Conservation (phyloP, 2,329 filamentous ascomycete genomes). For the Rhytidhysteron rufulum region DNA sequence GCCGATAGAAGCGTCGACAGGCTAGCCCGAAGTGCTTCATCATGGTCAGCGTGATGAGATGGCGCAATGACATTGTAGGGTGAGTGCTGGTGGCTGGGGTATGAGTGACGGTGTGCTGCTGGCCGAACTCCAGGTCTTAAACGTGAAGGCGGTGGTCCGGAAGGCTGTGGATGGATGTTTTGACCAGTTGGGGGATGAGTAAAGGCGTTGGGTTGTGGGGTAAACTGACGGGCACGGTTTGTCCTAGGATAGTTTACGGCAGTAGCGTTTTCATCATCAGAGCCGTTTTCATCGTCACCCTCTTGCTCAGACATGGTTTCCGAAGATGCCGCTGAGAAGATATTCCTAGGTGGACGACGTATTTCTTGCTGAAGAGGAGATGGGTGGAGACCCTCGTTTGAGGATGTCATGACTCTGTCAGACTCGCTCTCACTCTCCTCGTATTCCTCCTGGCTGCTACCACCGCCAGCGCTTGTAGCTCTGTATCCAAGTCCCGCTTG, state of each 20-base stretch:
- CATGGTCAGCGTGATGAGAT: conserved; percentile 79
- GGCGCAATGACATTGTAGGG: conserved; percentile 69
- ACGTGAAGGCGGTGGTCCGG: conserved; percentile 41
- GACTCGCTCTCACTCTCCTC: conserved; percentile 91
- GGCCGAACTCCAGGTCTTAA: conserved; percentile 25
- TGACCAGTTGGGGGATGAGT: conserved; percentile 69
- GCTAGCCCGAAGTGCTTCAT: conserved; percentile 86
- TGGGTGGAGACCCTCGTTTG: conserved; percentile 54
- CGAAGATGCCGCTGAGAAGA: conserved; percentile 31
- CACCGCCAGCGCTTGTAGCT: conserved; percentile 40
- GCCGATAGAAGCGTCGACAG: conserved; percentile 95
- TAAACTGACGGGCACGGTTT: conserved; percentile 58
- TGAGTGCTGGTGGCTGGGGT: conserved; percentile 44
- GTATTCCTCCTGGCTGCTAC: conserved; percentile 89
- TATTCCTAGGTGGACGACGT: conserved; percentile 20
- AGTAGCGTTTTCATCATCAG: conserved; percentile 76
- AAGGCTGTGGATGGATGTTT: conserved; percentile 40
- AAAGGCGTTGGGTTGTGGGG: conserved; percentile 88
- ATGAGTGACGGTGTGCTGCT: conserved; percentile 37
- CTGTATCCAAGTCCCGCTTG: conserved; percentile 33
- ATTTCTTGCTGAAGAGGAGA: conserved; percentile 31
- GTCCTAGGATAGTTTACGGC: conserved; percentile 64
- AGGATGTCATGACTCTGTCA: conserved; percentile 64
- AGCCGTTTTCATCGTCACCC: conserved; percentile 42
- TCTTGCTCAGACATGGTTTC: conserved; percentile 34